Conservation (phyloP, 345 rosid species). For the Hevea brasiliensis region DNA sequence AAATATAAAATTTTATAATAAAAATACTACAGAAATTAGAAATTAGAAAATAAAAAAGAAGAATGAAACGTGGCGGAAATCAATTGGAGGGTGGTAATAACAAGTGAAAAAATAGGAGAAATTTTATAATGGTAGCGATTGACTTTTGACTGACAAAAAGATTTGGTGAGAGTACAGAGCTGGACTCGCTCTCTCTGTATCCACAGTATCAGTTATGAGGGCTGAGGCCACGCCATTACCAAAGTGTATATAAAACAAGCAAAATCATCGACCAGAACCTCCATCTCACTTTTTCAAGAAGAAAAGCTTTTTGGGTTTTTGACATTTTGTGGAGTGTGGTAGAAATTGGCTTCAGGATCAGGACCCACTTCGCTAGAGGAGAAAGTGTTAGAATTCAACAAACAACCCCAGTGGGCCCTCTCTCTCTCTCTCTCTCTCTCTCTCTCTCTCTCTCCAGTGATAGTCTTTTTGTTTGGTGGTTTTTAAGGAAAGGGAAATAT, state of each 20-base stretch:
- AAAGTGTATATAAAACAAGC: neutral
- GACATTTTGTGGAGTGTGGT: conserved; percentile 47
- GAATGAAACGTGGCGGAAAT: too few species aligned
- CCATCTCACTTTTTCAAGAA: conserved; percentile 15
- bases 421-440: neutral
- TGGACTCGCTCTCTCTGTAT: too few species aligned
- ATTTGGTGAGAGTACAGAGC: too few species aligned
- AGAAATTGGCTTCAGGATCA: conserved; percentile 31
- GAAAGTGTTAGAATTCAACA: conserved; percentile 25
- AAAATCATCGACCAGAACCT: neutral
- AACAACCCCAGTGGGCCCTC: conserved; percentile 6
- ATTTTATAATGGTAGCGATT: too few species aligned
- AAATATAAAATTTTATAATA: too few species aligned
- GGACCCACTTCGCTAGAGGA: conserved; percentile 39
- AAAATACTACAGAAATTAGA: too few species aligned
- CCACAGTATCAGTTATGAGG: too few species aligned
- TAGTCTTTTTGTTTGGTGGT: conserved; percentile 14
- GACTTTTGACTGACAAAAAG: too few species aligned
- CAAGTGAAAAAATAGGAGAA: too few species aligned
- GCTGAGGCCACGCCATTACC: too few species aligned
- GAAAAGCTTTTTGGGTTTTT: conserved; percentile 27
- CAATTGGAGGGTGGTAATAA: too few species aligned
- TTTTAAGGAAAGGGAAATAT: conserved; percentile 18
- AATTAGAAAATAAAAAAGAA: too few species aligned
- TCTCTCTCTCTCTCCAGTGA: neutral